Conservation (phyloP, 441 rosid genomes). For the Erodium chrysanthum region DNA sequence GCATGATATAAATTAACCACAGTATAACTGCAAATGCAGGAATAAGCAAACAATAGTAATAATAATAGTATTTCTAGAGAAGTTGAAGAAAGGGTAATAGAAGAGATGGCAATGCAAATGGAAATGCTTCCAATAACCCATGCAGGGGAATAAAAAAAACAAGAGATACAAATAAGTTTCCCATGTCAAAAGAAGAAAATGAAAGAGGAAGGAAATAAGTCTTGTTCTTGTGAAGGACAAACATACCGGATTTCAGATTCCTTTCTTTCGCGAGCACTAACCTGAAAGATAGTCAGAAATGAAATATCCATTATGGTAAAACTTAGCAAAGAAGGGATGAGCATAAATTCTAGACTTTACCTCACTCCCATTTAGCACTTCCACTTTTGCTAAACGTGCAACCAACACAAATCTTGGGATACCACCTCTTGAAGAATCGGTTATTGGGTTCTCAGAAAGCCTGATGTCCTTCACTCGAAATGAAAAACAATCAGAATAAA, state of each 20-base stretch:
- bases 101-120: neutral
- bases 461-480: slow-evolving; percentile 54
- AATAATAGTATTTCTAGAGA: neutral
- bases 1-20: neutral
- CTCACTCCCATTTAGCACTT: slow-evolving; percentile 91
- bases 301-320: slow-evolving; percentile 20
- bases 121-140: neutral
- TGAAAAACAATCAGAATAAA: slow-evolving; percentile 16
- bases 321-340: slow-evolving; percentile 4
- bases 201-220: neutral
- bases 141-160: neutral
- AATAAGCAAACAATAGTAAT: neutral
- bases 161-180: neutral
- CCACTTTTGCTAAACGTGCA: slow-evolving; percentile 64
- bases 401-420: slow-evolving; percentile 65
- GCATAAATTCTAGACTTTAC: slow-evolving; percentile 29
- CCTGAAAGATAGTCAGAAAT: slow-evolving; percentile 31
- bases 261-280: slow-evolving; percentile 72
- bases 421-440: slow-evolving; percentile 71
- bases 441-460: slow-evolving; percentile 77
- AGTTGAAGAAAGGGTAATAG: neutral
- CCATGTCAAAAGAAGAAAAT: neutral
- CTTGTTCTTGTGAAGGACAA: slow-evolving; percentile 13
- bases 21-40: neutral
- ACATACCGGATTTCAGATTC: slow-evolving; percentile 90